phyloP scores from a whole-genome alignment of 2,329 filamentous ascomycete genomes.

The Parastagonospora avenae region DNA sequence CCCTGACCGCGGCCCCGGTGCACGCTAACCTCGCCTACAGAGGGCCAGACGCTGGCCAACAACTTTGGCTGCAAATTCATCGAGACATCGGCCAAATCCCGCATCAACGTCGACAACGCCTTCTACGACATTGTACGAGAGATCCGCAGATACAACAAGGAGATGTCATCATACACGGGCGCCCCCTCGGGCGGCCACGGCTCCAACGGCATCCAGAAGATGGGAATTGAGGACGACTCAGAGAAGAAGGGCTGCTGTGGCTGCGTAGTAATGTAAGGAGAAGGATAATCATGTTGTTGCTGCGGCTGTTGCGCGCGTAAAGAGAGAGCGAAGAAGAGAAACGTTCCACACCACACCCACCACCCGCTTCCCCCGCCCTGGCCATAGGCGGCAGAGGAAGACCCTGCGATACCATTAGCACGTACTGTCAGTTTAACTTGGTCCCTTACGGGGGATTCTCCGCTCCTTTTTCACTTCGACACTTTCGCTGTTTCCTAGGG shows the following conservation, averaged over 20 bases:
- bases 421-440: constrained; percentile 39
- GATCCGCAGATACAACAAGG: constrained; percentile 97
- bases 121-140: constrained; percentile 99
- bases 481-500: constrained; percentile 24
- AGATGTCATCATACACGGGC: constrained; percentile 87
- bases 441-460: background rate
- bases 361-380: constrained; percentile 19
- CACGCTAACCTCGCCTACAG: constrained; percentile 55
- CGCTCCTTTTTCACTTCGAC: constrained; percentile 24
- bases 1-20: constrained; percentile 1
- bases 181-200: constrained; percentile 60
- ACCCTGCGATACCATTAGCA: constrained; percentile 43
- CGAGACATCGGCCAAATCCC: constrained; percentile 97
- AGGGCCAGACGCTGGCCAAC: constrained; percentile 84
- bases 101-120: constrained; percentile 97
- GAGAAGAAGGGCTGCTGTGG: constrained; percentile 77
- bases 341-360: constrained; percentile 28
- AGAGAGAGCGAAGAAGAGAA: constrained; percentile 24
- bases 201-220: constrained; percentile 69
- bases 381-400: constrained; percentile 26
- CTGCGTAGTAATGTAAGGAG: constrained; percentile 80
- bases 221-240: constrained; percentile 76
- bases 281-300: constrained; percentile 12
- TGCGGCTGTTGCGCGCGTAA: background rate
- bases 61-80: constrained; percentile 98